These are phyloP conservation scores for Cyberlindnera nakhonratchasimensis DNA, from an alignment of 805 yeast genomes.

Conservation along the genomic window DNA sequence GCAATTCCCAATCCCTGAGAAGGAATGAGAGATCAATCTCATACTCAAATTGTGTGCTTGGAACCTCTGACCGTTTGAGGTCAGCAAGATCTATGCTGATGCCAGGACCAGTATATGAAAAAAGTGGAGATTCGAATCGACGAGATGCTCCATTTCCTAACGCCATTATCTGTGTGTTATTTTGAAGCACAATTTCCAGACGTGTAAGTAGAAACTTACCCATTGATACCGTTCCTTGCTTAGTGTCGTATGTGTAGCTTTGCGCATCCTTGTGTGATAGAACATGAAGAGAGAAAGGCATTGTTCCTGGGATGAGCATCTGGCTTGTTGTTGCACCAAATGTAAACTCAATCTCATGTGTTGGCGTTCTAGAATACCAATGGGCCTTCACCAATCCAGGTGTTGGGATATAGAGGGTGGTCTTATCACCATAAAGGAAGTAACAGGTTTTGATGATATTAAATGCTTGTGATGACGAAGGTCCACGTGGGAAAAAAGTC, in stretches of 20 bases:
- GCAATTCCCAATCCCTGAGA: neutral
- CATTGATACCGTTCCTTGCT: conserved; percentile 1
- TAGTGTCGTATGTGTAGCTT: conserved; percentile 5
- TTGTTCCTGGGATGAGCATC: conserved; percentile 11
- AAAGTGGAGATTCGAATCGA: neutral
- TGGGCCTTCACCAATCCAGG: conserved; percentile 1
- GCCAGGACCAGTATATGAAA: neutral
- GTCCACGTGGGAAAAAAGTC: conserved; percentile 11
- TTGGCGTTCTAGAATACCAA: conserved; percentile 1
- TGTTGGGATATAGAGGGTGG: conserved; percentile 1
- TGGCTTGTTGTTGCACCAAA: conserved; percentile 11
- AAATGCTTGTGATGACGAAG: conserved; percentile 5
- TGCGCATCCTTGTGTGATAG: conserved; percentile 8
- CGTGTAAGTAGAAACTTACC: conserved; percentile 3
- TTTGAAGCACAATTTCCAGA: conserved; percentile 1
- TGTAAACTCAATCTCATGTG: neutral
- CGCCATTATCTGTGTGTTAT: neutral
- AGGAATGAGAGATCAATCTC: conserved; percentile 1
- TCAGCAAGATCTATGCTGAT: conserved; percentile 5
- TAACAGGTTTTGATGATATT: conserved; percentile 6
- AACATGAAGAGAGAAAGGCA: conserved; percentile 8
- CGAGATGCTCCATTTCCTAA: neutral
- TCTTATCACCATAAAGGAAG: conserved; percentile 1
- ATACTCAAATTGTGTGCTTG: conserved; percentile 5
- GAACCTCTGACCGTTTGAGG: neutral